Evolutionary conservation across 345 rosid species (phyloP), one percentile per base, ranked within the genome.

Genomic region (Jatropha curcas): DNA sequence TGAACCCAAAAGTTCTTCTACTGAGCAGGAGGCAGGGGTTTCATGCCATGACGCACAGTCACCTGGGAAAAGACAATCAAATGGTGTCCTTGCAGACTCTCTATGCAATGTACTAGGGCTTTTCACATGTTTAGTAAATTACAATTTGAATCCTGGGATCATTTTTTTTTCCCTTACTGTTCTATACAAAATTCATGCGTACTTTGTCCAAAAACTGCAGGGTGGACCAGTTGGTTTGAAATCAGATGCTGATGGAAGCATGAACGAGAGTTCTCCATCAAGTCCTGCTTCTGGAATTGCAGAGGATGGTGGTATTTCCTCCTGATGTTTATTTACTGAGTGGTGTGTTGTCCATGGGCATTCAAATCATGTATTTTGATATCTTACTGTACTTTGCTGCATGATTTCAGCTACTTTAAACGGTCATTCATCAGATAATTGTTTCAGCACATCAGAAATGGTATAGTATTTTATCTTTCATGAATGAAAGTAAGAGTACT

Each of bases 251-350:
- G 83, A 83, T 77, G 91, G 81, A 78, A 80, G 80, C 71, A 66
- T 84, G 77, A 76, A 82, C 63, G 91, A 87, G 72, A 84, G 70
- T 74, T 76, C 86, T 68, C 82, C 84, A 9, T 65, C 83, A 52
- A 86, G 86, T 81, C 73, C 78, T 75, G 52, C 84, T 80, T 90
- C 88, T 73, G 88, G 83, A 79, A 68, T 58, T 56, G 84, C 82
- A 25, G 84, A 80, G 61, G 83, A 75, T 68, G 81, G 80, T 77
- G 84, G 84, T 76, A 65, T 39, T 73, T 75, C 71, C 68, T 56
- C 33, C n/a, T 25, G 14, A 22, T 45, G 45, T 41, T 43, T 35
- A 57, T 68, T 67, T 70, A 45, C 48, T 27, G 11, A 31, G 17
- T 60, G n/a, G 50, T 35, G 25, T 41, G 27, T 64, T 74, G 22